Base-by-base conservation (phyloP, 169 alveolate species). In the Perkinsus marinus region DNA sequence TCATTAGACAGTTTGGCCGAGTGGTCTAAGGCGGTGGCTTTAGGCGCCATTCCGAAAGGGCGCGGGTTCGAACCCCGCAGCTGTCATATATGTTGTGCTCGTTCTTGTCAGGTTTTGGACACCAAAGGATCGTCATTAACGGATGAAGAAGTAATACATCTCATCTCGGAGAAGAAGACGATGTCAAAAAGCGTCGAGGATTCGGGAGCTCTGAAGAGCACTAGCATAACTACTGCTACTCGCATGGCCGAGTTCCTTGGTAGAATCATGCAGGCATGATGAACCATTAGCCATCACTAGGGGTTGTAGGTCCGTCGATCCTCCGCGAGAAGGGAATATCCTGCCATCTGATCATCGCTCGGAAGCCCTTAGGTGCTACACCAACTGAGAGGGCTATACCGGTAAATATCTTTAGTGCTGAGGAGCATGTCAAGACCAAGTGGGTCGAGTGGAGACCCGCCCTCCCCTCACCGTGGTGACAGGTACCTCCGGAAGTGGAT, bases 371-470 rank as follows among this genome's bases (percentile, higher is more conserved):
- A 43, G 98, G 97, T 39, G 95, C 95, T 34, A 95, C 97, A 41
- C 96, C 96, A 19, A 95, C 98, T 38, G 98, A 96, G 92, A 95
- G 99, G 93, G 98, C 99, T 6, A 93, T 98, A 47, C 99, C 99
- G 17, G 93, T 96, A 26, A 92, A 95, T 0, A 95, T 97, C 0
- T 97, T 97, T 92, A 90, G 94, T 68, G 92, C 94, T 39, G 94
- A 96, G 90, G 41, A 69, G 93, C 68, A 96, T 93, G 90, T 92
- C 90, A 38, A 95, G 93, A 46, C 93, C 30, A 89, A 90, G 17
- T 90, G 92, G 93, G 89, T 90, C 10, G 91, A 92, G 30, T 92
- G 68, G 69, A 57, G 91, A 89, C 92, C 34, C 0, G 16, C 97
- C 46, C 68, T 30, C 39, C 39, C 68, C 90, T 46, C 91, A 26